Conservation (phyloP, 306 rosid genomes). For the Vigna unguiculata region DNA sequence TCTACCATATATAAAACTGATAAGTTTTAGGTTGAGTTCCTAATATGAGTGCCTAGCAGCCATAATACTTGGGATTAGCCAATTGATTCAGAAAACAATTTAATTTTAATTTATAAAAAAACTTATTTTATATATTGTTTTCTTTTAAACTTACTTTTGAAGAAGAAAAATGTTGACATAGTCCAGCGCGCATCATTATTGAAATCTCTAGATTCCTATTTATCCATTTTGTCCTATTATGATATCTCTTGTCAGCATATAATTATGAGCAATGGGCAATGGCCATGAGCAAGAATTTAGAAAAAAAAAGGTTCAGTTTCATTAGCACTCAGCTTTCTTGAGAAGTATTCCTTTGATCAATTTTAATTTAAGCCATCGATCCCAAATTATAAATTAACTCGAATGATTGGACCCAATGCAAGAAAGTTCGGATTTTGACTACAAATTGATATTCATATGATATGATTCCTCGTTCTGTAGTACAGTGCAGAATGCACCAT, state of each 20-base stretch:
- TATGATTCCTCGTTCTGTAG: constrained; percentile 38
- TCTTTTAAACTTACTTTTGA: too few species aligned
- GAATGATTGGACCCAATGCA: background rate
- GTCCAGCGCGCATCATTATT: background rate
- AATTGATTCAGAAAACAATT: background rate
- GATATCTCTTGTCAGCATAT: background rate
- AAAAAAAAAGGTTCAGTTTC: background rate
- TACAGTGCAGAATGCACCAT: constrained; percentile 30
- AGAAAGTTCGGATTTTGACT: constrained; percentile 48
- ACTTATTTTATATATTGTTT: too few species aligned
- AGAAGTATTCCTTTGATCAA: constrained; percentile 9
- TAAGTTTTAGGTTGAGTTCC: constrained; percentile 11
- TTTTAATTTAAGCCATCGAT: constrained; percentile 7
- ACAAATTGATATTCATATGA: constrained; percentile 33
- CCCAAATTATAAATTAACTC: background rate
- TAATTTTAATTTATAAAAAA: too few species aligned
- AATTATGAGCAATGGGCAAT: background rate
- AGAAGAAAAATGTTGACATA: background rate
- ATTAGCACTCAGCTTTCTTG: constrained; percentile 31
- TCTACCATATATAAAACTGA: background rate
- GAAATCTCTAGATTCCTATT: constrained; percentile 16
- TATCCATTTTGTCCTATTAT: constrained; percentile 1
- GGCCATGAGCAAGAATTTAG: background rate
- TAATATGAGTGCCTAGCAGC: background rate
- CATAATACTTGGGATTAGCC: background rate